Evolutionary conservation across 2,329 filamentous ascomycete genomes (phyloP).

Genomic region (Fusarium graminum): DNA sequence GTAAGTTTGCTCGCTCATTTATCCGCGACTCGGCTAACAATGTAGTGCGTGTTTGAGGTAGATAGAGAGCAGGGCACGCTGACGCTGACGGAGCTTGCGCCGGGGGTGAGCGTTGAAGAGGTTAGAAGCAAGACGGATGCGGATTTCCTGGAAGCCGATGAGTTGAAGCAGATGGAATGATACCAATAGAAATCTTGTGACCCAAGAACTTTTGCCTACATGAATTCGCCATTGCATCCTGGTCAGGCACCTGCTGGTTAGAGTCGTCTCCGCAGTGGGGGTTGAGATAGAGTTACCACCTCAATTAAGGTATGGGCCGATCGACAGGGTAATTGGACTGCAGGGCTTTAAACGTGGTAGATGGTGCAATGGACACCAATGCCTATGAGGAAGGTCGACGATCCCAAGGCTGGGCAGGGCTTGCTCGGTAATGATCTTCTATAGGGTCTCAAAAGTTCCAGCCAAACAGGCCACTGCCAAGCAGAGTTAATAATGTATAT

Average conservation of each 20-base stretch:
- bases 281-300: constrained; percentile 50
- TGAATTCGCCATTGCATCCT: constrained; percentile 31
- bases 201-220: constrained; percentile 22
- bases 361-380: constrained; percentile 13
- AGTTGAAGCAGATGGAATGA: constrained; percentile 64
- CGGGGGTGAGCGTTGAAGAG: constrained; percentile 76
- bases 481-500: constrained; percentile 9
- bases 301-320: constrained; percentile 36
- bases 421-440: constrained; percentile 25
- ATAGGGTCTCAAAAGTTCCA: constrained; percentile 23
- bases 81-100: constrained; percentile 78
- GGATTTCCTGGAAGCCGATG: constrained; percentile 71
- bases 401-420: constrained; percentile 10
- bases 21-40: constrained; percentile 16
- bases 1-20: constrained; percentile 58
- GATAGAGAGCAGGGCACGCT: constrained; percentile 71
- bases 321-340: constrained; percentile 26
- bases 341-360: constrained; percentile 20
- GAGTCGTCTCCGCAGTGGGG: constrained; percentile 12
- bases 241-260: background rate
- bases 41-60: constrained; percentile 76
- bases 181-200: constrained; percentile 24
- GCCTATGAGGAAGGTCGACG: constrained; percentile 33
- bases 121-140: constrained; percentile 78
- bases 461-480: constrained; percentile 5